Evolutionary conservation across 169 alveolate genomes (phyloP).

Genomic region (Babesia sp.): DNA sequence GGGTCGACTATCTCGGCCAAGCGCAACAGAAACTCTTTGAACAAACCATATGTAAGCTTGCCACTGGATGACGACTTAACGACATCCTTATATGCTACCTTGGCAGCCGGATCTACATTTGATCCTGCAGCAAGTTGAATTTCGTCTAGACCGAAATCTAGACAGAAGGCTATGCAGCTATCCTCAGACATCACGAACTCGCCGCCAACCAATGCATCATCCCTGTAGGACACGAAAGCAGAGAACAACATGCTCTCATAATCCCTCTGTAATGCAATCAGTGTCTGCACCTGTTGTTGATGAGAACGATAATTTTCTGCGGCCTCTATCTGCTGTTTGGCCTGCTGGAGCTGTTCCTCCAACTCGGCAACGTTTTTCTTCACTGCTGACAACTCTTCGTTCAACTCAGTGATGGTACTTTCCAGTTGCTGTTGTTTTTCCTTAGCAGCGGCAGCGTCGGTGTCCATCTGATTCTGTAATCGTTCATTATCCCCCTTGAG

Average conservation of each 20-base stretch:
- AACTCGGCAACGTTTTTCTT: background rate
- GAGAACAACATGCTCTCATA: slow-evolving; percentile 54
- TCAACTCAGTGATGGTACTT: slow-evolving; percentile 1
- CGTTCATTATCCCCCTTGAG: background rate
- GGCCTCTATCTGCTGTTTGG: slow-evolving; percentile 8
- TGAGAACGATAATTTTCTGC: background rate
- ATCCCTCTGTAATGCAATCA: slow-evolving; percentile 41
- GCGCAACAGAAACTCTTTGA: slow-evolving; percentile 57
- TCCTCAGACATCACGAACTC: slow-evolving; percentile 62
- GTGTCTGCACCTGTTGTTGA: slow-evolving; percentile 14
- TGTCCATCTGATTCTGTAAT: background rate
- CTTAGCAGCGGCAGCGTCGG: background rate
- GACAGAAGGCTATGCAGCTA: slow-evolving; percentile 39
- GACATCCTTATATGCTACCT: slow-evolving; percentile 33
- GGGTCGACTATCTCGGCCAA: slow-evolving; percentile 47
- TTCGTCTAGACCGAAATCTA: slow-evolving; percentile 58
- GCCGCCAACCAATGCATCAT: slow-evolving; percentile 35
- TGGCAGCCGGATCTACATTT: slow-evolving; percentile 44
- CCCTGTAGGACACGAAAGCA: slow-evolving; percentile 32
- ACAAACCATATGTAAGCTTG: slow-evolving; percentile 33
- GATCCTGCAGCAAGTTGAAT: slow-evolving; percentile 4
- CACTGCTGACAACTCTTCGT: background rate
- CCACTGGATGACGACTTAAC: slow-evolving; percentile 18
- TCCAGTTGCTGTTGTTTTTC: slow-evolving; percentile 8
- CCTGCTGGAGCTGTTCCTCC: slow-evolving; percentile 8